These are phyloP conservation scores for Pythium vanterpoolii DNA, from an alignment of 352 stramenopile species.

Conservation along the genomic window DNA sequence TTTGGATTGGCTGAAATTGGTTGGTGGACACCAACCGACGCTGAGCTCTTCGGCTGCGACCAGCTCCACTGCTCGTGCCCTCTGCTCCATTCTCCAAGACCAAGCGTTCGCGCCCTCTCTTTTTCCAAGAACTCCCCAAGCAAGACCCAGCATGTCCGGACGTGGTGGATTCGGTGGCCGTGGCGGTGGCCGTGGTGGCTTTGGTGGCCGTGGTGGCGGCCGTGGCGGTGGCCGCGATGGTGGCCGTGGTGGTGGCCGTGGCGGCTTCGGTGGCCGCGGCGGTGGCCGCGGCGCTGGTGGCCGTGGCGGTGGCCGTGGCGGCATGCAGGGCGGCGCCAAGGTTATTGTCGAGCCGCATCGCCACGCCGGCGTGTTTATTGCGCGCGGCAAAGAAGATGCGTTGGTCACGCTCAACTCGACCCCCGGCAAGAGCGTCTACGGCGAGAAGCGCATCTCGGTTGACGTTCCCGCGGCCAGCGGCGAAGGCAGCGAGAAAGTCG, in stretches of 20 bases:
- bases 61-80: background rate
- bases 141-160: constrained; percentile 19
- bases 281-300: constrained; percentile 35
- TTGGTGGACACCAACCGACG: constrained; percentile 18
- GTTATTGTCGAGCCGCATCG: constrained; percentile 98
- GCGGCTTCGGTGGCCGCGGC: constrained; percentile 35
- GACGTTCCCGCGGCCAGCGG: constrained; percentile 90
- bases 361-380: constrained; percentile 99
- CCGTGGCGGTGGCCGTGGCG: constrained; percentile 23
- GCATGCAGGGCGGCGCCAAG: constrained; percentile 96
- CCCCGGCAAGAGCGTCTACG: constrained; percentile 98
- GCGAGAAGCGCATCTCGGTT: constrained; percentile 99
- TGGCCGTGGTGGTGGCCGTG: constrained; percentile 35
- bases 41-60: background rate
- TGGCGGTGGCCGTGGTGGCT: constrained; percentile 38
- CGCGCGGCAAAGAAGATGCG: constrained; percentile 98
- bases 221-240: constrained; percentile 34
- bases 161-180: constrained; percentile 31
- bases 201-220: constrained; percentile 42
- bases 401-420: constrained; percentile 99
- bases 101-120: background rate
- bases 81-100: background rate
- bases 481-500: constrained; percentile 95
- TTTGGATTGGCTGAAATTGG: constrained; percentile 26
- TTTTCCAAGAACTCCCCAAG: background rate